Conservation (phyloP, 1,284 basidiomycete genomes). For the Melampsora larici-populina region DNA sequence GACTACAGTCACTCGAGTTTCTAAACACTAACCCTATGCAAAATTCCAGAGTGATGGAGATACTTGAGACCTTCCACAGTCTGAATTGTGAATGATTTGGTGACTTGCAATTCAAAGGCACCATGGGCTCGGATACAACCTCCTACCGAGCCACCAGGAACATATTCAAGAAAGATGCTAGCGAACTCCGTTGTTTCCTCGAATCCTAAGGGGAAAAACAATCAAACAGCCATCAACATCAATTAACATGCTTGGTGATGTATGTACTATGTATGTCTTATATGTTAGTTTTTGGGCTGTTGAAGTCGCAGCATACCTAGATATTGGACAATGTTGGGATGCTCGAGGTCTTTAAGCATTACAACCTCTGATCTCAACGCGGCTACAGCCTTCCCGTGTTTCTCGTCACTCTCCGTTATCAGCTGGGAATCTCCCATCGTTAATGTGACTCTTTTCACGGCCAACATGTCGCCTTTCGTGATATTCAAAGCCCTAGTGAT, state of each 20-base stretch:
- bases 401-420: conserved; percentile 77
- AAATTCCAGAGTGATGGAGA: conserved; percentile 82
- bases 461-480: conserved; percentile 98
- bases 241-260: neutral
- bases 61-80: conserved; percentile 90
- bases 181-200: conserved; percentile 85
- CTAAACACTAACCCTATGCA: conserved; percentile 71
- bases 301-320: conserved; percentile 62
- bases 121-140: conserved; percentile 87
- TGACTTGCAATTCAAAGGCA: conserved; percentile 84
- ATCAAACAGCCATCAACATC: conserved; percentile 7
- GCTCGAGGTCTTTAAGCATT: conserved; percentile 90
- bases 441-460: conserved; percentile 97
- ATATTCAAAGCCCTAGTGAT: conserved; percentile 71
- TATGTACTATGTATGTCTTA: too few species aligned
- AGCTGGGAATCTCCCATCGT: conserved; percentile 71
- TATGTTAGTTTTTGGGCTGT: conserved; percentile 35
- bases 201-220: conserved; percentile 57
- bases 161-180: conserved; percentile 98
- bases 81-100: conserved; percentile 87
- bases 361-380: conserved; percentile 91
- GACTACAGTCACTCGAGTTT: conserved; percentile 10
- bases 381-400: conserved; percentile 76
- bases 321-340: conserved; percentile 95
- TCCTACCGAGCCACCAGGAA: conserved; percentile 93